Evolutionary conservation across 371 early-diverging fungal genomes (phyloP).

Genomic region (Apophysomyces trapeziformis): DNA sequence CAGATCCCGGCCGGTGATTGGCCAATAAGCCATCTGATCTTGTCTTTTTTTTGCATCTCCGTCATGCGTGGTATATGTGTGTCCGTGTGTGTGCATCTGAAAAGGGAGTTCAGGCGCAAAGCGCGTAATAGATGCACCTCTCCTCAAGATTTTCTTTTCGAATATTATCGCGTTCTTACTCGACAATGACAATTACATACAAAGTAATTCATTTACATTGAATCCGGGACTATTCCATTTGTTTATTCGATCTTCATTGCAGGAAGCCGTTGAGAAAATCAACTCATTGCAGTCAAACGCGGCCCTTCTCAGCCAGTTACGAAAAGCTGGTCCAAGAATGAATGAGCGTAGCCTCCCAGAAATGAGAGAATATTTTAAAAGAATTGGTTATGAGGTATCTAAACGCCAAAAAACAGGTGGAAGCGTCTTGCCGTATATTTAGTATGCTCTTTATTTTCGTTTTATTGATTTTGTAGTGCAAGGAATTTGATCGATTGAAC

Average conservation of each 20-base stretch:
- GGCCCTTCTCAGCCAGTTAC: constrained; percentile 71
- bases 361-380: constrained; percentile 65
- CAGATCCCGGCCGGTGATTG: not conserved
- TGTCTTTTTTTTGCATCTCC: constrained; percentile 1
- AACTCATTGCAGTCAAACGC: constrained; percentile 86
- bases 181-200: constrained; percentile 21
- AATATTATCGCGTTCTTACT: constrained; percentile 5
- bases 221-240: not conserved
- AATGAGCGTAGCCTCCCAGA: constrained; percentile 76
- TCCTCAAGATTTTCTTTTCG: not conserved
- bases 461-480: constrained; percentile 31
- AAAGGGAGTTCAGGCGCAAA: not conserved
- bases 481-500: constrained; percentile 72
- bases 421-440: too few relatives aligned
- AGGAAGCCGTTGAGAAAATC: constrained; percentile 79
- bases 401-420: too few relatives aligned
- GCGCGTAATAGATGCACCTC: not conserved
- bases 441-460: not conserved
- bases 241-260: not conserved
- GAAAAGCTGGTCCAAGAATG: constrained; percentile 71
- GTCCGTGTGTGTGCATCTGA: too few relatives aligned
- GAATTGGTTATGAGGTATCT: constrained; percentile 75
- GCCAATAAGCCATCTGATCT: not conserved
- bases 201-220: not conserved
- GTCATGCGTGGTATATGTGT: not conserved